Base-by-base conservation (phyloP, 345 rosid genomes). In the Reutealis trisperma region DNA sequence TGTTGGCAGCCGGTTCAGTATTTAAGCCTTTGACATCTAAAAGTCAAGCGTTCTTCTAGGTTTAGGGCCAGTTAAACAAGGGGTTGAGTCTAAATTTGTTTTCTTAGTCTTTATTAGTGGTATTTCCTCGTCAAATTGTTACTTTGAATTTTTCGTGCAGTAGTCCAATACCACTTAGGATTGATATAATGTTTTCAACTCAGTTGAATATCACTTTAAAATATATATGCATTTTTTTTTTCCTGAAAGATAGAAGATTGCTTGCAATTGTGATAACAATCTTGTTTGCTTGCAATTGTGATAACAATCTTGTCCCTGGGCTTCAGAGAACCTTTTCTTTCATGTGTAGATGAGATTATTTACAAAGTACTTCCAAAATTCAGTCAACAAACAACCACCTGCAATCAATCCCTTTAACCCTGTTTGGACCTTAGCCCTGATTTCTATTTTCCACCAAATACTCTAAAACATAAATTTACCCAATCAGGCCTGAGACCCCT, bases 281-380 rank as follows among this genome's bases (percentile, higher is more conserved):
- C n/a, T n/a, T n/a, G n/a, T n/a, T n/a, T n/a, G n/a, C n/a, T n/a
- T n/a, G 22, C 51, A 6, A 34, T 25, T 21, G 21, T 4, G 21
- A 70, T 32, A 49, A 58, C 37, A 37, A 49, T 69, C 58, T 57
- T 71, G 49, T 71, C 49, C 63, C 30, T 18, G 27, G 63, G n/a
- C 25, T 4, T 22, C 32, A 21, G 21, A 21, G 34, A 21, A 5
- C 60, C 24, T 45, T 73, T 27, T 22, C 1, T 45, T 18, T 30
- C 3, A 10, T 16, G 18, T 16, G 15, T 45, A 25, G 58, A 45
- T 41, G 41, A 9, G 4, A 61, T 22, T 16, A 37, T 44, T 51
- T 60, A 30, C 7, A 16, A n/a, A 2, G 5, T 41, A 41, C 34
- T 24, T 60, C 45, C 76, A 72, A 9, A 62, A 18, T 74, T 63